Base-by-base conservation (phyloP, 2,329 filamentous ascomycete genomes). In the Ophiostoma australiae region DNA sequence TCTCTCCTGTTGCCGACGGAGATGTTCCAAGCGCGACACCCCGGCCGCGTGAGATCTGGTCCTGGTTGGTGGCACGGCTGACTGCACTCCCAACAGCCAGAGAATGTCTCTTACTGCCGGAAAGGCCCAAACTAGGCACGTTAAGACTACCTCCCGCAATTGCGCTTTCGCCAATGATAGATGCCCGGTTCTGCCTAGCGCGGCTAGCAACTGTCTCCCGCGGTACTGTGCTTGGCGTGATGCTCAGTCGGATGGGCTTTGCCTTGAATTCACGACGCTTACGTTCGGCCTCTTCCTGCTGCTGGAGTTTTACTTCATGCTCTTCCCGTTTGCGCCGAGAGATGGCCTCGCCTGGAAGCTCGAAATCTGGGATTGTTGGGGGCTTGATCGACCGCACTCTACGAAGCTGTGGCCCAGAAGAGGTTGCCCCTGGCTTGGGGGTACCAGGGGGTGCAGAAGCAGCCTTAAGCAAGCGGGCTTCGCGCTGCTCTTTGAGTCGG, bases 201-300 rank as follows among this genome's bases (percentile, higher is more conserved):
- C 84, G 84, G 77, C 87, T 90, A 55, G 87, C 80, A 74, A 84
- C 78, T 13, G 86, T 89, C 67, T 87, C 86, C 35, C 87, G 85
- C 55, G 86, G 86, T 4, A 81, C 73, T 6, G 81, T 77, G 66
- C 78, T 78, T 1, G 81, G 78, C 10, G 78, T 78, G 23, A 81
- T 76, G 70, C 80, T 84, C 70, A 81, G 79, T 61, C 84, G 84
- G 52, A 87, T 77, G 23, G 88, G 87, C 48, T 83, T 83, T 6
- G 87, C 88, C 77, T 89, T 90, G 81, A 90, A 90, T 75, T 89
- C 86, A 70, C 87, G 85, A 70, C 84, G 83, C 77, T 82, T 86
- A 33, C 81, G 84, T 72, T 87, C 85, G 74, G 89, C 87, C 74
- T 89, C 87, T 75, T 87, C 86, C 75, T 89, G 82, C 3, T 82